A percentile compares a stretch with the other conserved stretches of the same genome.
Conservation (phyloP, 495 filamentous ascomycete species). For the Penicillium coprophilum region DNA sequence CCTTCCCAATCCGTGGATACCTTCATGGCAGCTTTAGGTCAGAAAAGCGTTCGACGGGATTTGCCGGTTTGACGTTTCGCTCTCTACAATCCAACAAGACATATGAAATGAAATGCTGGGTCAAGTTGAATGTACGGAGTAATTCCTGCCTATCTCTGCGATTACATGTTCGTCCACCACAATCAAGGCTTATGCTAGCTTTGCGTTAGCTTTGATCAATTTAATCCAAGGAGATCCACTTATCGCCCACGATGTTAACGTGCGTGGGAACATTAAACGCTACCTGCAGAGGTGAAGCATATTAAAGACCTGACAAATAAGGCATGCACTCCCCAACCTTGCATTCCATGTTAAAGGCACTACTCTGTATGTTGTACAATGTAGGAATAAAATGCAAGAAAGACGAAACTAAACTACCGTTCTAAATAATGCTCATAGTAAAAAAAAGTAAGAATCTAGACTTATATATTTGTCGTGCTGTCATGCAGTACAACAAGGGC, state of each 20-base stretch:
- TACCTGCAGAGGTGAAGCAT: not conserved
- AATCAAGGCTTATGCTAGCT: too few species aligned
- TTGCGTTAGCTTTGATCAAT: too few species aligned
- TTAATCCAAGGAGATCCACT: not conserved
- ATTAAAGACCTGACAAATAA: not conserved
- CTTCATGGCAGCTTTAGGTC: too few species aligned
- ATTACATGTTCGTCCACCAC: too few species aligned
- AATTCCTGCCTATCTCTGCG: too few species aligned
- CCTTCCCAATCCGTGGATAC: not conserved
- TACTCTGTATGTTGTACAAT: not conserved
- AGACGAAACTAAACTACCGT: not conserved
- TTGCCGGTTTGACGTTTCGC: too few species aligned
- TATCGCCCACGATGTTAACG: not conserved
- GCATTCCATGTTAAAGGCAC: not conserved
- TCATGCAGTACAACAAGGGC: not conserved
- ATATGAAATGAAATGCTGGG: too few species aligned
- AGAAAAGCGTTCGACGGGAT: too few species aligned
- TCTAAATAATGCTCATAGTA: not conserved
- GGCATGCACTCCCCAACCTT: not conserved
- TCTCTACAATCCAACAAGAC: too few species aligned
- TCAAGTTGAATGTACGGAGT: too few species aligned
- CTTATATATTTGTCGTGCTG: not conserved
- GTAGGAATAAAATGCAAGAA: not conserved
- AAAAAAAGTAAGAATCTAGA: not conserved
- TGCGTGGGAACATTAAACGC: too few species aligned